Evolutionary conservation across 2,329 filamentous ascomycete species (phyloP), one percentile per base, ranked within the genome.

Genomic region (Penicillium sp.): DNA sequence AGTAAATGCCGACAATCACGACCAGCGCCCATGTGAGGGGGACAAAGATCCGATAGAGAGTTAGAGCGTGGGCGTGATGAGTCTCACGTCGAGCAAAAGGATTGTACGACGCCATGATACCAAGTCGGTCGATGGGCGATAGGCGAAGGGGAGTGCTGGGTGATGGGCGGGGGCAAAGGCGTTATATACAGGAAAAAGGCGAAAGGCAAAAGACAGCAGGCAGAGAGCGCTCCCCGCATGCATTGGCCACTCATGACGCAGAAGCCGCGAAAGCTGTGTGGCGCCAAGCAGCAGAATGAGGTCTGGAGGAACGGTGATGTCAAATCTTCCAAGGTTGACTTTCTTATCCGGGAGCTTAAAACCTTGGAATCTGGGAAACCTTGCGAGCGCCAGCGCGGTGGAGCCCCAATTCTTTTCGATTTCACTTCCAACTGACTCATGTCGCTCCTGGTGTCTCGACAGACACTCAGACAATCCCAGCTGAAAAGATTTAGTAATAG

Each of bases 1-100:
- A 94, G 72, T 87, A 88, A 62, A 93, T 71, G 42, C 83, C 80
- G 35, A 82, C 75, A 54, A 87, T 64, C 39, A 93, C 71, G 26
- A 87, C 78, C 30, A 94, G 68, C 18, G 87, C 67, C 84, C 87
- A 95, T 23, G 82, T 83, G 35, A 88, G 46, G 29, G 83, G 75
- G 3, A 86, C 87, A 47, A 89, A 69, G 61, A 88, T 68, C 66
- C 87, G 89, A 77, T 93, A 93, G 23, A 80, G 73, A 50, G 80
- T 72, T 54, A 95, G 71, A 35, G 80, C 74, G 47, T 72, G 71
- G 19, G 69, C 65, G 45, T 75, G 75, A 60, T 87, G 82, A 13
- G 78, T 74, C 44, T 89, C 84, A 57, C 80, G 80, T 65, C 76
- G 81, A 44, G 77, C 72, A 69, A 93, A 93, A 18, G 87, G 87